phyloP scores from a whole-genome alignment of 495 filamentous ascomycete species.

The Aspergillus sparsus region DNA sequence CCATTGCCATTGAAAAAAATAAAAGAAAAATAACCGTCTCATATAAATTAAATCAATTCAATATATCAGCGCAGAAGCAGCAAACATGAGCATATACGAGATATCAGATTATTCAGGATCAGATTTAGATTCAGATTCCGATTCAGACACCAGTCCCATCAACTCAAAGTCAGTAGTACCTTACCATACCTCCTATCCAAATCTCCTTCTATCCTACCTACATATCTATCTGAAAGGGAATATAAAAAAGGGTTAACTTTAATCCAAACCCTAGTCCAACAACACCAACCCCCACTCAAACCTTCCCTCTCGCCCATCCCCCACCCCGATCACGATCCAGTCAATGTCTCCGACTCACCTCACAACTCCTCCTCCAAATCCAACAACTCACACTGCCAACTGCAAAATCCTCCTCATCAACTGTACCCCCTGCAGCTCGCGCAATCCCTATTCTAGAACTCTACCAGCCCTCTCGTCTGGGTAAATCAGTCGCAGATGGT shows the following conservation, averaged over 20 bases:
- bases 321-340: constrained; percentile 34
- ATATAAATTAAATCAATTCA: too few relatives aligned
- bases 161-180: not conserved
- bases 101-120: too few relatives aligned
- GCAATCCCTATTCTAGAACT: constrained; percentile 41
- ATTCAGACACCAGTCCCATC: not conserved
- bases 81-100: too few relatives aligned
- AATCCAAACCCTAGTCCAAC: not conserved
- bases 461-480: constrained; percentile 38
- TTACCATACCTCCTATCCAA: not conserved
- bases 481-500: constrained; percentile 26
- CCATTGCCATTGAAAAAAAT: not conserved
- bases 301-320: constrained; percentile 41
- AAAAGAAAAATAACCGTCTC: too few relatives aligned
- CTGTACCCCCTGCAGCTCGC: constrained; percentile 10
- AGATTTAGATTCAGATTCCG: not conserved
- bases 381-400: constrained; percentile 34
- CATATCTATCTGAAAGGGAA: not conserved
- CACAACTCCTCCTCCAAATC: constrained; percentile 41
- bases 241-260: not conserved
- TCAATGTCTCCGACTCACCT: constrained; percentile 32
- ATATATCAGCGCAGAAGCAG: too few relatives aligned
- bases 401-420: constrained; percentile 11
- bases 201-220: not conserved
- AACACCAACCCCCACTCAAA: constrained; percentile 21